Evolutionary conservation across 2,329 filamentous ascomycete species (phyloP).

Genomic region (Capronia americana): DNA sequence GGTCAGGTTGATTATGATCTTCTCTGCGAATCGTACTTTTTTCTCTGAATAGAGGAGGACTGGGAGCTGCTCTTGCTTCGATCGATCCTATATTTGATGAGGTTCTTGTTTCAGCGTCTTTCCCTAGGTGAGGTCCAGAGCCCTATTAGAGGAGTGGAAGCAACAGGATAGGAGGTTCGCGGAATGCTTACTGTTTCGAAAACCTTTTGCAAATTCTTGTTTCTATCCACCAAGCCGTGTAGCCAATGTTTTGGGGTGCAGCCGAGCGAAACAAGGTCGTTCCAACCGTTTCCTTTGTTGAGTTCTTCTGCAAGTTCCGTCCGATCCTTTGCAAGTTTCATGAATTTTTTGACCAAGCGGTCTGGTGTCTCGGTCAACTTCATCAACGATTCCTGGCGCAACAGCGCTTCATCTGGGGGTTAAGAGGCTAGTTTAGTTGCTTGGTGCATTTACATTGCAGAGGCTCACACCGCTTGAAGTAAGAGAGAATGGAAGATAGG

Average conservation of each 20-base stretch:
- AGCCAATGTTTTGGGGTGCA: neutral
- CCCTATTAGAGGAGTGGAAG: neutral
- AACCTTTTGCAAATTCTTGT: neutral
- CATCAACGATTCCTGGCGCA: neutral
- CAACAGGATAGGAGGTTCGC: neutral
- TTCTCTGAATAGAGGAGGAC: neutral
- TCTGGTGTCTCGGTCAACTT: neutral
- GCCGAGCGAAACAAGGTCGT: slow-evolving; percentile 3
- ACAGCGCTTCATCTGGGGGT: neutral
- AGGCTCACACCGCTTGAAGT: neutral
- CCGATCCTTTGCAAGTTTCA: neutral
- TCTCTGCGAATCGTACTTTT: slow-evolving; percentile 5
- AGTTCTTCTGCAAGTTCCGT: neutral
- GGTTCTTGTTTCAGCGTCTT: neutral
- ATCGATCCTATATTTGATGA: neutral
- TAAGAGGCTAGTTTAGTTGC: neutral
- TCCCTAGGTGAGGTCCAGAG: neutral
- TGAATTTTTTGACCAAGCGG: slow-evolving; percentile 1
- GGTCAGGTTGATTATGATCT: slow-evolving; percentile 1
- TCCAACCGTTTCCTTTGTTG: neutral
- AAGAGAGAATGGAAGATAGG: neutral
- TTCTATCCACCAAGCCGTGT: neutral
- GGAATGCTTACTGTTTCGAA: slow-evolving; percentile 2
- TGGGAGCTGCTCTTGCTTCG: neutral
- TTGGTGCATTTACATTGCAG: neutral